These are phyloP conservation scores for Aspergillus nomiae DNA, from an alignment of 2,329 filamentous ascomycete species.

Conservation along the genomic window DNA sequence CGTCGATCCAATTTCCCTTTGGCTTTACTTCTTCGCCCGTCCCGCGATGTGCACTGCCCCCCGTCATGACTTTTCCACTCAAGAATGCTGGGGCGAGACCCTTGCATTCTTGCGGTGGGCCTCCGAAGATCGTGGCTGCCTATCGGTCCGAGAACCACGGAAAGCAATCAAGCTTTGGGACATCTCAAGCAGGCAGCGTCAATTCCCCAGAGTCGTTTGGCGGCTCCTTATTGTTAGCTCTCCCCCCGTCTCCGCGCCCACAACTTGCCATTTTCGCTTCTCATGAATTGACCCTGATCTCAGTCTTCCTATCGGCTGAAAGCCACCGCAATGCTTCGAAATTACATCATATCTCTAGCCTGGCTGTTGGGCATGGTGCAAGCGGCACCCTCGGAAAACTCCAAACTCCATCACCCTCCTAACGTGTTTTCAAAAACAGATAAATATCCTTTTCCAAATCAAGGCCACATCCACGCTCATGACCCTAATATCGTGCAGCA, in stretches of 20 bases:
- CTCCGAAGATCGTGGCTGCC: not conserved
- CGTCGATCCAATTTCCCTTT: not conserved
- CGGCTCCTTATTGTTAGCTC: not conserved
- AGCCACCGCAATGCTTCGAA: not conserved
- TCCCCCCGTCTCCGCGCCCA: not conserved
- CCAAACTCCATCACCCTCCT: not conserved
- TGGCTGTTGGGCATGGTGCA: slow-evolving; percentile 17
- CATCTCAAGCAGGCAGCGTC: not conserved
- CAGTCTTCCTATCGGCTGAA: not conserved
- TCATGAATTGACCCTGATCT: not conserved
- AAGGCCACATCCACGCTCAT: slow-evolving; percentile 31
- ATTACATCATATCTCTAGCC: slow-evolving; percentile 8
- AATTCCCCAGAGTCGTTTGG: no score
- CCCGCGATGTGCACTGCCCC: not conserved
- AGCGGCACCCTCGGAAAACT: slow-evolving; percentile 6
- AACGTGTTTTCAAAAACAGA: slow-evolving; percentile 30
- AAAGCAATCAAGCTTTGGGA: not conserved
- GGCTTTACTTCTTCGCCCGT: not conserved
- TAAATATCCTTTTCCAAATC: slow-evolving; percentile 29
- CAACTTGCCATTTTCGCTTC: not conserved
- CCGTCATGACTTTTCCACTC: not conserved
- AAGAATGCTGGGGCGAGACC: not conserved
- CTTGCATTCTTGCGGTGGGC: not conserved
- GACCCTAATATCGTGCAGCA: slow-evolving; percentile 37
- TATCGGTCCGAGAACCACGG: not conserved